phyloP scores from a whole-genome alignment of 257 asterid species.

The Anisodus tanguticus region DNA sequence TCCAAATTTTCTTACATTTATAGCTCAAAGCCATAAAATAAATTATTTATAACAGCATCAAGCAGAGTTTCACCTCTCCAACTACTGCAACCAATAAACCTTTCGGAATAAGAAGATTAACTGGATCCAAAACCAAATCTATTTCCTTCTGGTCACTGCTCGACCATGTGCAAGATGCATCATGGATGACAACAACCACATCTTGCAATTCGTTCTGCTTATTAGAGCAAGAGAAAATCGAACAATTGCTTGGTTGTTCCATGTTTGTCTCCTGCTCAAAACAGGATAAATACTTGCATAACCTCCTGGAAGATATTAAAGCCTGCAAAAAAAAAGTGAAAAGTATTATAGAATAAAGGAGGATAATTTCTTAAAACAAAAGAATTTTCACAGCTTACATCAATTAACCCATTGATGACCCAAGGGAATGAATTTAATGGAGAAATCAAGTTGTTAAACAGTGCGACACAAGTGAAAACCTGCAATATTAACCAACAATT shows the following conservation, averaged over 20 bases:
- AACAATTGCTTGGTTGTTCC: slow-evolving; percentile 34
- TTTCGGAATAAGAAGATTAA: slow-evolving; percentile 63
- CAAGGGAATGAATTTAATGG: slow-evolving; percentile 99
- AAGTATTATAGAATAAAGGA: slow-evolving; percentile 16
- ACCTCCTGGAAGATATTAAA: slow-evolving; percentile 75
- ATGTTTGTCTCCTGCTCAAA: slow-evolving; percentile 50
- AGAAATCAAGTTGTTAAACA: slow-evolving; percentile 89
- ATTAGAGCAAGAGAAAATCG: slow-evolving; percentile 35
- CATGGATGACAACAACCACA: slow-evolving; percentile 53
- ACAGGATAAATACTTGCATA: slow-evolving; percentile 79
- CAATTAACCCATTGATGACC: slow-evolving; percentile 98
- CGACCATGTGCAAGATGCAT: slow-evolving; percentile 89
- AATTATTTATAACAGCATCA: not conserved
- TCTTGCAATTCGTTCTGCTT: slow-evolving; percentile 50
- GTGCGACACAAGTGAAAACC: slow-evolving; percentile 98
- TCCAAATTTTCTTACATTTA: slow-evolving; percentile 6
- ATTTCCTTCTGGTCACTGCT: slow-evolving; percentile 63
- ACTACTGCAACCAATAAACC: slow-evolving; percentile 77
- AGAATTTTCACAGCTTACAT: slow-evolving; percentile 56
- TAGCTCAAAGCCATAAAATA: not conserved
- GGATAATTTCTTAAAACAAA: not conserved
- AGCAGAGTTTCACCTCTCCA: slow-evolving; percentile 70
- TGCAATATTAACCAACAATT: slow-evolving; percentile 45
- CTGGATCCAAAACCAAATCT: slow-evolving; percentile 62
- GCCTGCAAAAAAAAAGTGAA: slow-evolving; percentile 56